These are phyloP conservation scores for Paramyrothecium roridum DNA, from an alignment of 2,329 filamentous ascomycete species.

Conservation along the genomic window DNA sequence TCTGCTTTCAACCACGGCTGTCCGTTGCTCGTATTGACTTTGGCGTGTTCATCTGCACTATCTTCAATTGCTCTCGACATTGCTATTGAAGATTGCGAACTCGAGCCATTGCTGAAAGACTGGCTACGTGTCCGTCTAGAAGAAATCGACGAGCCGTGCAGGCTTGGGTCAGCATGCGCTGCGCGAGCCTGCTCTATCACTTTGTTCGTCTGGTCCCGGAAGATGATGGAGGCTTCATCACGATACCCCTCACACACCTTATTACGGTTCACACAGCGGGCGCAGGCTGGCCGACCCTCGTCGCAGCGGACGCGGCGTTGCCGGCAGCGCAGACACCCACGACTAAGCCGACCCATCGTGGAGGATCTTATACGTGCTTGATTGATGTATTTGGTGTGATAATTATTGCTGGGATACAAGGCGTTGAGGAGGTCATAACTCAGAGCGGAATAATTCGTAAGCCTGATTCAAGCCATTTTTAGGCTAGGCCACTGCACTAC, in stretches of 20 bases:
- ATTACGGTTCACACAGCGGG: conserved; percentile 30
- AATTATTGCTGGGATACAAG: too few species aligned
- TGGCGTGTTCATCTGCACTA: too few species aligned
- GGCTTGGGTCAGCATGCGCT: neutral
- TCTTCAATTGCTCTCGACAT: too few species aligned
- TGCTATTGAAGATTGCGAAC: too few species aligned
- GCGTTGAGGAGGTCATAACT: too few species aligned
- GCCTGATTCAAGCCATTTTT: too few species aligned
- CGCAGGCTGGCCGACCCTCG: conserved; percentile 28
- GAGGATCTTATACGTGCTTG: too few species aligned
- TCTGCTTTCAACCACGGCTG: conserved; percentile 23
- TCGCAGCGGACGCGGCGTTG: conserved; percentile 30
- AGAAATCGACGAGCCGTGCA: neutral
- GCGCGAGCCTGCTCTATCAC: conserved; percentile 14
- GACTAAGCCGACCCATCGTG: conserved; percentile 23
- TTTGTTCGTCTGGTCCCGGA: conserved; percentile 31
- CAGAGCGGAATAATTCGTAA: too few species aligned
- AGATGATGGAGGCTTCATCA: conserved; percentile 31
- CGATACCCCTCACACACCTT: conserved; percentile 35
- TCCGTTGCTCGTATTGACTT: neutral
- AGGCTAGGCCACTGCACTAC: too few species aligned
- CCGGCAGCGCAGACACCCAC: conserved; percentile 28
- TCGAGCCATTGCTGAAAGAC: too few species aligned
- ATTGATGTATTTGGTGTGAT: too few species aligned
- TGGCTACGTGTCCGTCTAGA: neutral